Conservation (phyloP, 176 grass and related monocot species). For the Tillandsia leiboldiana region DNA sequence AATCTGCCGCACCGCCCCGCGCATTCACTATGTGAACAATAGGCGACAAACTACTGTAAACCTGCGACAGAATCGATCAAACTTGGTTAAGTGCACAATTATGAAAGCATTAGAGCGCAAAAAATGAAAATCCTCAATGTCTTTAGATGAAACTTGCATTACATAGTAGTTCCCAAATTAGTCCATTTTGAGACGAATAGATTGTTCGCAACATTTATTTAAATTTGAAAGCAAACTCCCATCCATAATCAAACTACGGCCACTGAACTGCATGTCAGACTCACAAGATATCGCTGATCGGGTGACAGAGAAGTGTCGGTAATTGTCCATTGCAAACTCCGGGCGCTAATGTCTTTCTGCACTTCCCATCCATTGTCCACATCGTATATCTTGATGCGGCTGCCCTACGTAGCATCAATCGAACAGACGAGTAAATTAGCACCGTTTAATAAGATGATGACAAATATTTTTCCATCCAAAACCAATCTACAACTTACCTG, state of each 20-base stretch:
- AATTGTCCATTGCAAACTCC: conserved; percentile 68
- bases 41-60: conserved; percentile 69
- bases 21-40: conserved; percentile 82
- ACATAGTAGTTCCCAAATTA: not conserved
- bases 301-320: conserved; percentile 81
- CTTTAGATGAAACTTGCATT: not conserved
- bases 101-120: not conserved
- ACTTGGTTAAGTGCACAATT: not conserved
- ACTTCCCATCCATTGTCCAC: conserved; percentile 58
- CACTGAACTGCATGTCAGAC: conserved; percentile 2
- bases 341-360: conserved; percentile 71
- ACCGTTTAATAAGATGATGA: not conserved
- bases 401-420: conserved; percentile 52
- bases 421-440: conserved; percentile 15
- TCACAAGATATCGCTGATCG: conserved; percentile 63
- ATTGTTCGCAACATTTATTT: too few species aligned
- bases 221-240: too few species aligned
- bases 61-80: conserved; percentile 38
- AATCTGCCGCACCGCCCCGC: conserved; percentile 41
- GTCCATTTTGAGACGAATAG: not conserved
- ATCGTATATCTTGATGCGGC: conserved; percentile 66
- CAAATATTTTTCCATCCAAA: too few species aligned
- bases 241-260: too few species aligned
- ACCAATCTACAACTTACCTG: conserved; percentile 30
- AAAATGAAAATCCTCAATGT: not conserved